Base-by-base conservation (phyloP, 192 early-diverging fungal species). In the Pilobolus umbonatus region DNA sequence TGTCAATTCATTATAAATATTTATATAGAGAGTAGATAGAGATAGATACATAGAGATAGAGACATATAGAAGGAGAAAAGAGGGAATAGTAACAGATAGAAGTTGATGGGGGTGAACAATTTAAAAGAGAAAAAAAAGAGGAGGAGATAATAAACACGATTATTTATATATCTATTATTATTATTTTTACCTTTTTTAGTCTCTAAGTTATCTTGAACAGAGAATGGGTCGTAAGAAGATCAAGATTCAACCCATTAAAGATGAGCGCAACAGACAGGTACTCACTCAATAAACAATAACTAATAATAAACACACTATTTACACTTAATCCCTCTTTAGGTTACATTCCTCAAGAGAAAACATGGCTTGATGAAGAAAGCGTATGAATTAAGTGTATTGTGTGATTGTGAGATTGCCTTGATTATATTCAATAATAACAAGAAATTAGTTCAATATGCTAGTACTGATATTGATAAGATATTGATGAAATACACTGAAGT, bases 321-420 rank as follows among this genome's bases (percentile, higher is more conserved):
- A n/a, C 8, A 28, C 8, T n/a, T 29, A 28, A 22, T 49, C 2
- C n/a, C 10, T 5, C 47, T 28, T 42, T 66, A 91, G 89, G 88
- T 88, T 35, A 98, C 95, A 1, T 96, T 98, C 73, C 77, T 90
- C 45, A 98, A 98, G 75, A 81, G 95, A 61, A 95, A 95, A 69
- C 85, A 85, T 32, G 95, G 95, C 7, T 78, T 98, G 56, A 90
- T 96, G 84, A 98, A 98, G 69, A 98, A 98, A 73, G 94, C 95
- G 0, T 92, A 93, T 72, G 95, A 98, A 68, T 82, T 98, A 24
- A 87, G 84, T 55, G 91, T 96, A 4, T 77, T 98, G 3, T 98
- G 95, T 79, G 91, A 90, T 69, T 93, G 92, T 78, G 91, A 98
- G 69, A 91, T 98, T 35, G 94, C 89, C 5, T 77, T 98, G 14